Conservation (phyloP, 2,329 filamentous ascomycete genomes). For the Aspergillus tanneri region DNA sequence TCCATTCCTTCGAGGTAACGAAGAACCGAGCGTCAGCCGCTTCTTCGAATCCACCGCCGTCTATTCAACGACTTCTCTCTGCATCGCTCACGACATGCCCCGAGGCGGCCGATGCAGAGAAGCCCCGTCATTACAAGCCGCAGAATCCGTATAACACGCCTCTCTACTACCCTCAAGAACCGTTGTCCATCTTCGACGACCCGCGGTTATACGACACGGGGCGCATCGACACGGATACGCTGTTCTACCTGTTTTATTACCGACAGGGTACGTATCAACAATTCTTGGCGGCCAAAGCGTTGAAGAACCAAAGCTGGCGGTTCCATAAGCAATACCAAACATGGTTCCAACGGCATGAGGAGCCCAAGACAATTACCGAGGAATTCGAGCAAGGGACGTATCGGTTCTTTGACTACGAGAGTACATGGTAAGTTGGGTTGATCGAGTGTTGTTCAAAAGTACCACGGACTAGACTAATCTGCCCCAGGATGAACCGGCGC, state of each 20-base stretch:
- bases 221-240: slow-evolving; percentile 87
- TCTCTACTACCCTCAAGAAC: slow-evolving; percentile 86
- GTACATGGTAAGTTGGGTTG: slow-evolving; percentile 74
- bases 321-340: slow-evolving; percentile 99
- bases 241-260: slow-evolving; percentile 99
- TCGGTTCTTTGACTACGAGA: slow-evolving; percentile 99
- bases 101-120: slow-evolving; percentile 74
- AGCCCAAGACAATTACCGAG: slow-evolving; percentile 97
- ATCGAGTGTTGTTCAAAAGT: slow-evolving; percentile 6
- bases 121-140: slow-evolving; percentile 79
- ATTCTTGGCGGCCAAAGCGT: slow-evolving; percentile 89
- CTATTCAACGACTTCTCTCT: slow-evolving; percentile 71
- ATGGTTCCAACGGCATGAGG: slow-evolving; percentile 98
- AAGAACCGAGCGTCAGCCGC: slow-evolving; percentile 62
- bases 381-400: slow-evolving; percentile 99
- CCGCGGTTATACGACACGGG: slow-evolving; percentile 72
- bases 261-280: slow-evolving; percentile 95
- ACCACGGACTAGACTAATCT: not conserved
- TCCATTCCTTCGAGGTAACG: slow-evolving; percentile 84
- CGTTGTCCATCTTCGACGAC: slow-evolving; percentile 88
- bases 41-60: slow-evolving; percentile 57
- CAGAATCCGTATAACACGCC: slow-evolving; percentile 76
- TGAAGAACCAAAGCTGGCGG: slow-evolving; percentile 97
- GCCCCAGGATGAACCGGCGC: slow-evolving; percentile 87
- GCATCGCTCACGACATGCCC: slow-evolving; percentile 72